Evolutionary conservation across 306 rosid species (phyloP).

Genomic region (Vigna unguiculata): DNA sequence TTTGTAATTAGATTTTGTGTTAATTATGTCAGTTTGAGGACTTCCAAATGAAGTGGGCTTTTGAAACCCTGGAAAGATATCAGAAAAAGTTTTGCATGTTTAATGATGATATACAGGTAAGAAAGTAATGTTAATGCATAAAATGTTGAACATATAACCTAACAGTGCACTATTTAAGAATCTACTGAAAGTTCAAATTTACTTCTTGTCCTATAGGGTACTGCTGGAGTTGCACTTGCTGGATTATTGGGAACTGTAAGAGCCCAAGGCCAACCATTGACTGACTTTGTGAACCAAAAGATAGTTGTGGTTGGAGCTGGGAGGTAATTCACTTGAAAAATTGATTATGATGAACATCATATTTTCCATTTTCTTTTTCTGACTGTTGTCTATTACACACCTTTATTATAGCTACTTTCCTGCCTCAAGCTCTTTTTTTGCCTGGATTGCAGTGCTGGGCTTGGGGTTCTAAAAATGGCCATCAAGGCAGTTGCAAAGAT

Average conservation of each 20-base stretch:
- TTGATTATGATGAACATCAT: slow-evolving; percentile 36
- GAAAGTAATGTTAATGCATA: slow-evolving; percentile 39
- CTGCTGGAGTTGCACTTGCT: slow-evolving; percentile 99
- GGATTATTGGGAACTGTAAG: slow-evolving; percentile 94
- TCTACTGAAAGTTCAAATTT: slow-evolving; percentile 37
- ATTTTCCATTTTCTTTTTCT: slow-evolving; percentile 38
- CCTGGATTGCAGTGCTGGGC: slow-evolving; percentile 87
- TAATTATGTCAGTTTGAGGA: slow-evolving; percentile 84
- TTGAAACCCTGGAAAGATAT: slow-evolving; percentile 92
- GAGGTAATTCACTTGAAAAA: slow-evolving; percentile 62
- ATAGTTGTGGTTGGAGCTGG: slow-evolving; percentile 99
- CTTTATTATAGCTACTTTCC: slow-evolving; percentile 34
- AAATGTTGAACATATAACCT: slow-evolving; percentile 27
- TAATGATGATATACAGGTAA: slow-evolving; percentile 98
- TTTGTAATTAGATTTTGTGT: slow-evolving; percentile 49
- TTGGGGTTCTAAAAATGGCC: slow-evolving; percentile 91
- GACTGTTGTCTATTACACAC: slow-evolving; percentile 39
- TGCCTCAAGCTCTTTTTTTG: slow-evolving; percentile 38
- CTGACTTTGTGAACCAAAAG: slow-evolving; percentile 87
- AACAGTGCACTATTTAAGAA: slow-evolving; percentile 28
- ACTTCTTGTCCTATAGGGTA: slow-evolving; percentile 70
- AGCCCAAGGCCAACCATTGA: slow-evolving; percentile 90
- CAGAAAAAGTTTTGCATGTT: slow-evolving; percentile 94
- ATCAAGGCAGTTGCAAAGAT: slow-evolving; percentile 82
- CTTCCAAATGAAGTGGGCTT: slow-evolving; percentile 99